These are phyloP conservation scores for Hortaea werneckii DNA, from an alignment of 2,329 filamentous ascomycete species.

Conservation along the genomic window DNA sequence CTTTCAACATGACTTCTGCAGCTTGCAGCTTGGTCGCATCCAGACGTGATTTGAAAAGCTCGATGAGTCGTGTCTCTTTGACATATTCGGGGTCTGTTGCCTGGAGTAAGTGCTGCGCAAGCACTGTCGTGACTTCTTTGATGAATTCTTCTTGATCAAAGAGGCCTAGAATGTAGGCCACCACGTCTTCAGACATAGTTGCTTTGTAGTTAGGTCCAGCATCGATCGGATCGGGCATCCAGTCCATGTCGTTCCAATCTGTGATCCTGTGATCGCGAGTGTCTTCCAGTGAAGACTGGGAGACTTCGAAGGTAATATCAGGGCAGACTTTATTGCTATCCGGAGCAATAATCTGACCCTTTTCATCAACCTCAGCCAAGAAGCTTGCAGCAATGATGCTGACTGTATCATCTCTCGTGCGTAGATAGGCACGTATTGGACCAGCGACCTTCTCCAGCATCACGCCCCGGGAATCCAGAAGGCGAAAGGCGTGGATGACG, in stretches of 20 bases:
- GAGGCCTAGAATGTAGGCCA: conserved; percentile 78
- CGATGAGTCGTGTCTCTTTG: conserved; percentile 72
- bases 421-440: conserved; percentile 64
- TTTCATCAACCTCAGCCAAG: conserved; percentile 49
- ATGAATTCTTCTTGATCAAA: conserved; percentile 92
- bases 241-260: conserved; percentile 86
- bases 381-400: conserved; percentile 67
- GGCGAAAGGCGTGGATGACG: conserved; percentile 67
- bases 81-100: conserved; percentile 56
- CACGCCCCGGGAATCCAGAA: conserved; percentile 67
- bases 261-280: conserved; percentile 47
- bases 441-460: conserved; percentile 64
- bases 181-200: conserved; percentile 79
- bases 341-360: conserved; percentile 27
- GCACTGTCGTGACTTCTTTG: conserved; percentile 79
- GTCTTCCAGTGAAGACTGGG: conserved; percentile 48
- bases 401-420: conserved; percentile 67
- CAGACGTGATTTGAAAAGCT: conserved; percentile 79
- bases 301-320: conserved; percentile 58
- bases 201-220: conserved; percentile 83
- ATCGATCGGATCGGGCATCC: conserved; percentile 87
- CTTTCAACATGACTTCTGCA: conserved; percentile 94
- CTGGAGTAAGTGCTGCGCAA: conserved; percentile 68
- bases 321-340: conserved; percentile 44
- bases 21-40: conserved; percentile 78